Conservation (phyloP, 1,139 yeast species). For the Zygosaccharomyces sapae region DNA sequence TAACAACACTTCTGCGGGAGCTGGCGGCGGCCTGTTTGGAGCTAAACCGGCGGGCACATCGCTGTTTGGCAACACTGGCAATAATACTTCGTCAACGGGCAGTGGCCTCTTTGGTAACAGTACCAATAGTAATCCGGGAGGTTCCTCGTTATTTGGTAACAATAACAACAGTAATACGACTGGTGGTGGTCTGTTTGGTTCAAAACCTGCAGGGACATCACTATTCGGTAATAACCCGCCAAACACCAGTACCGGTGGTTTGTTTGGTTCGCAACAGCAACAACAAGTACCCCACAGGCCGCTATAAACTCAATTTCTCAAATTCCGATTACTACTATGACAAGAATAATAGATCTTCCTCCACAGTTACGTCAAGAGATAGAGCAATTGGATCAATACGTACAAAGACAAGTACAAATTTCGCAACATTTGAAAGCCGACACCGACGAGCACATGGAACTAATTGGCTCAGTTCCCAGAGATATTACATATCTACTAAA, state of each 20-base stretch:
- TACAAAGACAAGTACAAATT: conserved; percentile 75
- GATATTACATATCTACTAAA: conserved; percentile 72
- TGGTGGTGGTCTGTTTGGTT: conserved; percentile 31
- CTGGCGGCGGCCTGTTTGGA: conserved; percentile 24
- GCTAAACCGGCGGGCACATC: conserved; percentile 18
- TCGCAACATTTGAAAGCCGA: conserved; percentile 74
- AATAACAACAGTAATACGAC: conserved; percentile 24
- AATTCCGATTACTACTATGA: conserved; percentile 70
- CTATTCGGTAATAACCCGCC: conserved; percentile 35
- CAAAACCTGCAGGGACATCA: conserved; percentile 29
- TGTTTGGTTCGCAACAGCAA: conserved; percentile 34
- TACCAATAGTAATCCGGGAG: conserved; percentile 15
- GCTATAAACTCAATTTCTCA: conserved; percentile 33
- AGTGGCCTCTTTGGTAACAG: conserved; percentile 14
- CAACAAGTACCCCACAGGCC: conserved; percentile 36
- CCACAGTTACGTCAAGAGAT: conserved; percentile 68
- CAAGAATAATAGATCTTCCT: conserved; percentile 84
- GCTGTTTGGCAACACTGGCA: conserved; percentile 8
- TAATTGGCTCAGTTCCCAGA: conserved; percentile 75
- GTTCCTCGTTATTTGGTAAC: conserved; percentile 37
- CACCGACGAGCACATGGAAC: conserved; percentile 58
- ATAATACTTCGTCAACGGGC: conserved; percentile 3
- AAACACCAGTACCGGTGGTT: conserved; percentile 12
- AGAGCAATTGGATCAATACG: conserved; percentile 77
- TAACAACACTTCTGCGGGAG: conserved; percentile 11